These are phyloP conservation scores for Seiridium cupressi DNA, from an alignment of 2,329 filamentous ascomycete genomes.

Conservation along the genomic window DNA sequence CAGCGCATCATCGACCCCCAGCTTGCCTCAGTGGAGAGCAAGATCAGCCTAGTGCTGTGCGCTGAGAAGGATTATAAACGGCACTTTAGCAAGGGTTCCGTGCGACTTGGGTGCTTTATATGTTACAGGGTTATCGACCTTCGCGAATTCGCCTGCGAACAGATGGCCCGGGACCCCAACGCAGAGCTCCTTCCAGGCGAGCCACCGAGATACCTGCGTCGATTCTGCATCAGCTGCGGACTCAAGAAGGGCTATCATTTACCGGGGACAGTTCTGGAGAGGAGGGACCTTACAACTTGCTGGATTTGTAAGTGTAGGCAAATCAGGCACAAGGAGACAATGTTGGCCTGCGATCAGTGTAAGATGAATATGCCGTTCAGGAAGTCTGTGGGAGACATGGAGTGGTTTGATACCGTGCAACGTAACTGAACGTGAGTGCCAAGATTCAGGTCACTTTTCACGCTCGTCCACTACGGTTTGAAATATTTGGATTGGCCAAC, in stretches of 20 bases:
- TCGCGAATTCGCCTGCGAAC: constrained; percentile 12
- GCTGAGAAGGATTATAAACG: background rate
- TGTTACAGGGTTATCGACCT: constrained; percentile 14
- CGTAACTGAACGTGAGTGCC: too few species aligned
- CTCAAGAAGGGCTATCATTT: constrained; percentile 13
- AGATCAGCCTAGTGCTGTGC: background rate
- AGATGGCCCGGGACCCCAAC: constrained; percentile 9
- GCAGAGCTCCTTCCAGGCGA: background rate
- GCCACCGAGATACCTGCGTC: constrained; percentile 9
- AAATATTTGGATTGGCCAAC: too few species aligned
- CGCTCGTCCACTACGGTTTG: too few species aligned
- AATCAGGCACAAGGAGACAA: background rate
- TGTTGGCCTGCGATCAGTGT: background rate
- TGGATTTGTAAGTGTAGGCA: background rate
- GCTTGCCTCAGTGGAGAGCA: constrained; percentile 1
- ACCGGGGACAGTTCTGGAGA: constrained; percentile 12
- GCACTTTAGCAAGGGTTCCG: background rate
- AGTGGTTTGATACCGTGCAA: background rate
- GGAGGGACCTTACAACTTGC: background rate
- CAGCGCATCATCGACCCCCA: background rate
- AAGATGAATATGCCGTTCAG: background rate
- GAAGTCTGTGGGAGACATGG: background rate
- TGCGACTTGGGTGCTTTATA: constrained; percentile 15
- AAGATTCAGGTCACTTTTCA: too few species aligned
- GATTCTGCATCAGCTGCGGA: constrained; percentile 20